Conservation (phyloP, 2,329 filamentous ascomycete species). For the Triangularia verruculosa region DNA sequence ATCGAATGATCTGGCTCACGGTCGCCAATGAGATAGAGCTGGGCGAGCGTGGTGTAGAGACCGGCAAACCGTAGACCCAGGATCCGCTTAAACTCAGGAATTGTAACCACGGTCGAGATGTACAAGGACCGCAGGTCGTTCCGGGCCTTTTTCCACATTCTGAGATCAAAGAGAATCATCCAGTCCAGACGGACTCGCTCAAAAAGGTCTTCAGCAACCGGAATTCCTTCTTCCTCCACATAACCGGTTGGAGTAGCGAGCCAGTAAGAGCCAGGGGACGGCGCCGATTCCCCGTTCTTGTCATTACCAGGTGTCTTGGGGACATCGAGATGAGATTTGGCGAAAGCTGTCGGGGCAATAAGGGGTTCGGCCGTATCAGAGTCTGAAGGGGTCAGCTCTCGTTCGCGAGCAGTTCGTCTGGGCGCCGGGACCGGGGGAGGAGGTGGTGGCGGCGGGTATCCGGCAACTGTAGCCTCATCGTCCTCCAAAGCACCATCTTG, state of each 20-base stretch:
- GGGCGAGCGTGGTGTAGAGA: slow-evolving; percentile 87
- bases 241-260: slow-evolving; percentile 74
- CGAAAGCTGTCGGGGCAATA: slow-evolving; percentile 58
- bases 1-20: slow-evolving; percentile 97
- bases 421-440: slow-evolving; percentile 33
- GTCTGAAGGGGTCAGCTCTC: slow-evolving; percentile 66
- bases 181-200: slow-evolving; percentile 88
- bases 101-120: slow-evolving; percentile 92
- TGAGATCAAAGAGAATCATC: slow-evolving; percentile 88
- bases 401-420: slow-evolving; percentile 48
- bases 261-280: slow-evolving; percentile 74
- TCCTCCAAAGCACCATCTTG: slow-evolving; percentile 67
- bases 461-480: slow-evolving; percentile 74
- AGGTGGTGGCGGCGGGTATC: slow-evolving; percentile 65
- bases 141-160: slow-evolving; percentile 94
- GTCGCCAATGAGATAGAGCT: slow-evolving; percentile 93
- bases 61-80: slow-evolving; percentile 91
- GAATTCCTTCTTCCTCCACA: slow-evolving; percentile 58
- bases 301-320: slow-evolving; percentile 71
- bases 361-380: slow-evolving; percentile 69
- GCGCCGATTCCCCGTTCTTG: slow-evolving; percentile 38
- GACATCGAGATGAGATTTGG: slow-evolving; percentile 67
- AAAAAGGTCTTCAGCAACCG: slow-evolving; percentile 81
- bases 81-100: slow-evolving; percentile 93
- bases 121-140: slow-evolving; percentile 90